phyloP scores from a whole-genome alignment of 2,329 filamentous ascomycete species.

The Exophiala sp. region DNA sequence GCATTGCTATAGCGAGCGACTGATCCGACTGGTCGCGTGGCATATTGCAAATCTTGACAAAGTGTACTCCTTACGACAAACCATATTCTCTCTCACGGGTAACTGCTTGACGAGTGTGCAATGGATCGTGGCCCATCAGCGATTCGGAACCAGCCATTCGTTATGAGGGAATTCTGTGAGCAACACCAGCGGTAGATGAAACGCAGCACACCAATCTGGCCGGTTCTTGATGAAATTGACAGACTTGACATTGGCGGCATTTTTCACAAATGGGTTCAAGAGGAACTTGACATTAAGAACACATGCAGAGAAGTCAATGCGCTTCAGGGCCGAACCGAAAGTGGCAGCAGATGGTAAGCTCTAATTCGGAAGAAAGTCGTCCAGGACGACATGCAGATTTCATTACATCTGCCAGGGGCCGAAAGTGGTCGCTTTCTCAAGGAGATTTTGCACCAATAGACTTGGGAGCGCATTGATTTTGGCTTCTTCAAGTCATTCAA shows the following conservation, averaged over 20 bases:
- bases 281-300: background rate
- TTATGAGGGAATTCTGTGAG: constrained; percentile 1
- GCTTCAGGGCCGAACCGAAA: constrained; percentile 11
- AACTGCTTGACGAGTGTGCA: background rate
- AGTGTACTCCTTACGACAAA: background rate
- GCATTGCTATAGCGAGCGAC: background rate
- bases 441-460: constrained; percentile 7
- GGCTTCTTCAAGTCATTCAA: constrained; percentile 1
- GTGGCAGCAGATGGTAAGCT: background rate
- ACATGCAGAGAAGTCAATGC: background rate
- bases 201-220: constrained; percentile 8
- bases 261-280: constrained; percentile 3
- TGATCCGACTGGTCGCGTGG: background rate
- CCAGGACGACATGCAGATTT: too few relatives aligned
- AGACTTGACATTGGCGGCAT: constrained; percentile 11
- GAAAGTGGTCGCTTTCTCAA: constrained; percentile 5
- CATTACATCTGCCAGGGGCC: constrained; percentile 4
- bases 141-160: background rate
- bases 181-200: constrained; percentile 16
- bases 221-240: constrained; percentile 14
- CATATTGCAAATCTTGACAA: background rate
- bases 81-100: background rate
- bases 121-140: background rate
- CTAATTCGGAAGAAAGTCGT: too few relatives aligned
- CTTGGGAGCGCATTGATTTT: constrained; percentile 10